Conservation (phyloP, 2,329 filamentous ascomycete genomes). For the Apiospora aurea region DNA sequence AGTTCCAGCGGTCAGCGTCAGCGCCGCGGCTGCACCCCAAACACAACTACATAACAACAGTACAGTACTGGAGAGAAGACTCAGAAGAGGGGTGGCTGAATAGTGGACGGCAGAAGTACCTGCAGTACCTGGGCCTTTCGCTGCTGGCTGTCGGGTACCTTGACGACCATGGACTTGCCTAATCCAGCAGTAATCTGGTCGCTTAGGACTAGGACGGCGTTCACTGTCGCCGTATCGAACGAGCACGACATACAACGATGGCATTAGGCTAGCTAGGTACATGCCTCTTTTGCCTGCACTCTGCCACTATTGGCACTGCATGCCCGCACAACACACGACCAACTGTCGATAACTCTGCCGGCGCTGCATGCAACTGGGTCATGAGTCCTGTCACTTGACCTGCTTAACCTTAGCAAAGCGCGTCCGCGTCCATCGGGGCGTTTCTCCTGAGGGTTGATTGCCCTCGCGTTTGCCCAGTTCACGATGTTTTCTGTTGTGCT, state of each 20-base stretch:
- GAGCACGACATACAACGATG: constrained; percentile 8
- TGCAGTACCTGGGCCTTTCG: not conserved
- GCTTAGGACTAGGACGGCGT: not conserved
- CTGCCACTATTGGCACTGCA: not conserved
- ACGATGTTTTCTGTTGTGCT: constrained; percentile 18
- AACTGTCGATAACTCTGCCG: constrained; percentile 11
- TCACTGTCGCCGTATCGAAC: not conserved
- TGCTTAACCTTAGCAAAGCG: not conserved
- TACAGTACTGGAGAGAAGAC: not conserved
- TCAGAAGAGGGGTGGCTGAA: constrained; percentile 10
- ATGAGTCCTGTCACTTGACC: constrained; percentile 13
- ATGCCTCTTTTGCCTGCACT: not conserved
- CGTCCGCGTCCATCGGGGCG: not conserved
- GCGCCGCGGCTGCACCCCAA: not conserved
- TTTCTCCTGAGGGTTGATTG: not conserved
- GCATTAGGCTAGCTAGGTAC: not conserved
- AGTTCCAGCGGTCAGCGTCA: constrained; percentile 21
- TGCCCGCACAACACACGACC: constrained; percentile 16
- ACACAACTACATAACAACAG: constrained; percentile 17
- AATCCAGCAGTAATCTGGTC: constrained; percentile 7
- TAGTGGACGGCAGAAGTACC: not conserved
- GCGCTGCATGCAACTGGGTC: constrained; percentile 9
- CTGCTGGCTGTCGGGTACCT: not conserved
- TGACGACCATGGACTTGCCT: constrained; percentile 15
- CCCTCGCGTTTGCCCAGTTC: constrained; percentile 11